A percentile compares a stretch with the other conserved stretches of the same genome.
These are phyloP conservation scores for Auricularia cornea DNA, from an alignment of 768 basidiomycete genomes.

Conservation along the genomic window DNA sequence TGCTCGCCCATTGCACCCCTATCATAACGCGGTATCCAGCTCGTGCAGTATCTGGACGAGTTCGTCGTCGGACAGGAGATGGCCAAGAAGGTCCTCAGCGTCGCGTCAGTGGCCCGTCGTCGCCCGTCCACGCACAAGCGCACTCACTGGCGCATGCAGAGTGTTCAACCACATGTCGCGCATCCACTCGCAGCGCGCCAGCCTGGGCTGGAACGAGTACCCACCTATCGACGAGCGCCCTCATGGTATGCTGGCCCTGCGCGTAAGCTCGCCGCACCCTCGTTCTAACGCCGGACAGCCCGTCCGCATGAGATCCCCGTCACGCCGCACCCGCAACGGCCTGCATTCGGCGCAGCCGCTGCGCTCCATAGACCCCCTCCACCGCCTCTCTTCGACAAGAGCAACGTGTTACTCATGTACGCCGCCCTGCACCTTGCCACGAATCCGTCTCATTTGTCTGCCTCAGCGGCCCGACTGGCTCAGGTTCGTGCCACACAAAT, in stretches of 20 bases:
- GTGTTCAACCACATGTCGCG: conserved; percentile 2
- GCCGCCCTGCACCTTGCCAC: conserved; percentile 21
- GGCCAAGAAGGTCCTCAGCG: conserved; percentile 89
- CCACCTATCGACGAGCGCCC: conserved; percentile 8
- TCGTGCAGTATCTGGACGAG: conserved; percentile 77
- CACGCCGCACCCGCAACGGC: conserved; percentile 52
- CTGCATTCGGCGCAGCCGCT: conserved; percentile 24
- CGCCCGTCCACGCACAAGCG: background rate
- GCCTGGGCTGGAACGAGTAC: conserved; percentile 17
- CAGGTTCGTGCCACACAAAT: too few species aligned
- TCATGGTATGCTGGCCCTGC: conserved; percentile 21
- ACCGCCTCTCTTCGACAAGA: conserved; percentile 76
- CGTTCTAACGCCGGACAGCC: conserved; percentile 16
- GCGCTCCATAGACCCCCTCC: conserved; percentile 35
- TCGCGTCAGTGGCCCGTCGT: conserved; percentile 58
- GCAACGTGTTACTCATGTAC: conserved; percentile 88
- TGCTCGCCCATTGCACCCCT: background rate
- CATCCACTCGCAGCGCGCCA: conserved; percentile 27
- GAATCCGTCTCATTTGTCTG: conserved; percentile 1
- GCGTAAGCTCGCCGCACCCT: background rate
- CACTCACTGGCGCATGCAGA: background rate
- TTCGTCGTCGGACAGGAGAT: conserved; percentile 87
- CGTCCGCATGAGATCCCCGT: conserved; percentile 43
- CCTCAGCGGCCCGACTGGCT: conserved; percentile 69
- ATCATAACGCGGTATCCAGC: too few species aligned